A percentile compares a stretch with the other conserved stretches of the same genome.
These are phyloP conservation scores for Galerina sulciceps DNA, from an alignment of 768 basidiomycete genomes.

Conservation along the genomic window DNA sequence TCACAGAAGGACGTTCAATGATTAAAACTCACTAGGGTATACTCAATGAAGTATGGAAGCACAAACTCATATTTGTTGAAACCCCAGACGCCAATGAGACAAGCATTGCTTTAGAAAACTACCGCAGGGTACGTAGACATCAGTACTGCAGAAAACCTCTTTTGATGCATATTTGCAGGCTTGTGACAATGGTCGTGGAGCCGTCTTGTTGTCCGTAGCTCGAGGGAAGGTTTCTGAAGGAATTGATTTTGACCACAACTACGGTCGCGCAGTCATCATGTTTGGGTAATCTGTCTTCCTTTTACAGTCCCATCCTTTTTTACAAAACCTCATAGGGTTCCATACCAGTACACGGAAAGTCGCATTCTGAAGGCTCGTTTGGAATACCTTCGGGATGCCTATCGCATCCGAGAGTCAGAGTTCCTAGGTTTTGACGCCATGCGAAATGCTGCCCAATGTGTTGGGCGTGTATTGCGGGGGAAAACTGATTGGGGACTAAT, in stretches of 20 bases:
- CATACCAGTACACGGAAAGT: slow-evolving; percentile 98
- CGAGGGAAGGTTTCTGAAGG: slow-evolving; percentile 99
- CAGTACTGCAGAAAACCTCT: background rate
- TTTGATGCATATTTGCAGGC: slow-evolving; percentile 55
- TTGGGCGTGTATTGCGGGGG: slow-evolving; percentile 94
- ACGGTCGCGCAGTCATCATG: slow-evolving; percentile 99
- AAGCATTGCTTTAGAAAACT: slow-evolving; percentile 96
- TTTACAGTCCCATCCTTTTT: background rate
- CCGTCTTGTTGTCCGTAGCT: slow-evolving; percentile 94
- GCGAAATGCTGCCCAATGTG: slow-evolving; percentile 98
- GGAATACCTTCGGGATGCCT: slow-evolving; percentile 97
- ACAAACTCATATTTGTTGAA: slow-evolving; percentile 99
- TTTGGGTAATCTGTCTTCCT: slow-evolving; percentile 71
- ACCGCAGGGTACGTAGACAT: slow-evolving; percentile 72
- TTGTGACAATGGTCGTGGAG: slow-evolving; percentile 97
- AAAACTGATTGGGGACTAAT: slow-evolving; percentile 99
- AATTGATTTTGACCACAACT: slow-evolving; percentile 99
- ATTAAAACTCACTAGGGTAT: slow-evolving; percentile 70
- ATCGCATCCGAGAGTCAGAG: slow-evolving; percentile 97
- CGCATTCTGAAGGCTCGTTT: slow-evolving; percentile 96
- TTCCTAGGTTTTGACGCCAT: slow-evolving; percentile 99
- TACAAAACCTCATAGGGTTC: slow-evolving; percentile 59
- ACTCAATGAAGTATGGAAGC: slow-evolving; percentile 98
- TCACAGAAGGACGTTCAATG: background rate
- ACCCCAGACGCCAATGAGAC: slow-evolving; percentile 99